Evolutionary conservation across 352 stramenopile species (phyloP), one percentile per base, ranked within the genome.

Genomic region (Pythium vanterpoolii): DNA sequence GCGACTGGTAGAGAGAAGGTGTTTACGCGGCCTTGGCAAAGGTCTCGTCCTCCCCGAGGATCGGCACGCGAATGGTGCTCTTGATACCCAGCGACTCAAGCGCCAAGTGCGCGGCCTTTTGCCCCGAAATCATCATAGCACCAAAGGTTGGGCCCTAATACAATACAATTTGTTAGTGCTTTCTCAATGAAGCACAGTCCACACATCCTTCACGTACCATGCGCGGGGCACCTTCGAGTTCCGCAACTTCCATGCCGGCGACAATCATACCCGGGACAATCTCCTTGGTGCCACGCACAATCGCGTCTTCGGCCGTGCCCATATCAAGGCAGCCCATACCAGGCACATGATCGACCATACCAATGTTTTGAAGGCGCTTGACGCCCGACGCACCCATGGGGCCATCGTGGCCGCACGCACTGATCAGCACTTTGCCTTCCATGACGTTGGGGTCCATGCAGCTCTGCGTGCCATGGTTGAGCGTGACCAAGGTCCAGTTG

Each of bases 361-460:
- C 76, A 21, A 86, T 83, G 64, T 83, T 86, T 60, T 86, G 76
- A 13, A 86, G 70, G 38, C 76, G 72, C 73, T 86, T 86, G 54
- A 86, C 76, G n/a, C 77, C 77, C 23, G 74, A 83, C 0, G 77
- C 77, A 16, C 77, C 77, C 74, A 87, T 84, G 7, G 77, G 77
- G 23, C 77, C 77, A 52, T 87, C 77, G 67, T 87, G 77, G 56
- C 77, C 77, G 10, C 74, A 84, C 1, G 74, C 74, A 28, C 72
- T 83, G 58, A 87, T 83, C 19, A 87, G 62, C 57, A 87, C 77
- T 60, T 87, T 87, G 63, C 74, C 73, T 49, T 87, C 77, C 74
- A 87, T 84, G 14, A 87, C 77, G 62, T 87, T 87, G 9, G 77
- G 77, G 65, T 87, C 77, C 77, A 87, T 87, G 73, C 77, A 87